These are phyloP conservation scores for Saccharomyces paradoxus DNA, from an alignment of 805 yeast species.

Conservation along the genomic window DNA sequence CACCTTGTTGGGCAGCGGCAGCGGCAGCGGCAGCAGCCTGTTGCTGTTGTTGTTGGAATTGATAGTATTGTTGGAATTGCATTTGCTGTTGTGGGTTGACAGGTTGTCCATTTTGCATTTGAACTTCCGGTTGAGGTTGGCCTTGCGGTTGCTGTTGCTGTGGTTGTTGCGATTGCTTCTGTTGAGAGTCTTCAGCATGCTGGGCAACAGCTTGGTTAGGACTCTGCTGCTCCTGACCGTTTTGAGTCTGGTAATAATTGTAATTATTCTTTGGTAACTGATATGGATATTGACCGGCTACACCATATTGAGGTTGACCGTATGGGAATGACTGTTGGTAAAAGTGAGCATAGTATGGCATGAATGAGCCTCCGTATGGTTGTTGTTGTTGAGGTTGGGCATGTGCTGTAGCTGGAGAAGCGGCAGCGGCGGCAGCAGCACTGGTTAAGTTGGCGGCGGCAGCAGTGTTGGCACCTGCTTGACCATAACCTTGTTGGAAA, in stretches of 20 bases:
- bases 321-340: conserved; percentile 32
- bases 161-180: conserved; percentile 12
- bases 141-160: conserved; percentile 18
- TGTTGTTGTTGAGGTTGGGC: conserved; percentile 19
- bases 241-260: conserved; percentile 22
- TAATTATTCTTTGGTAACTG: conserved; percentile 26
- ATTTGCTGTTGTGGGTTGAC: conserved; percentile 21
- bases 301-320: conserved; percentile 31
- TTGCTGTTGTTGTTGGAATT: conserved; percentile 24
- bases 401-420: conserved; percentile 22
- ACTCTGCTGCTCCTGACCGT: conserved; percentile 11
- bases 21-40: conserved; percentile 23
- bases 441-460: conserved; percentile 14
- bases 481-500: conserved; percentile 22
- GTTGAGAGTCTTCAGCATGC: conserved; percentile 6
- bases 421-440: conserved; percentile 10
- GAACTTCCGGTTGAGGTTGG: conserved; percentile 17
- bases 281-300: conserved; percentile 28
- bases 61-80: conserved; percentile 30
- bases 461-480: conserved; percentile 19
- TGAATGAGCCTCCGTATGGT: conserved; percentile 28
- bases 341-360: conserved; percentile 31
- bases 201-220: conserved; percentile 17
- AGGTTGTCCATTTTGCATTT: conserved; percentile 1
- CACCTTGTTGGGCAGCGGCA: conserved; percentile 24